These are phyloP conservation scores for Botrytis pseudocinerea DNA, from an alignment of 2,329 filamentous ascomycete species.

Conservation along the genomic window DNA sequence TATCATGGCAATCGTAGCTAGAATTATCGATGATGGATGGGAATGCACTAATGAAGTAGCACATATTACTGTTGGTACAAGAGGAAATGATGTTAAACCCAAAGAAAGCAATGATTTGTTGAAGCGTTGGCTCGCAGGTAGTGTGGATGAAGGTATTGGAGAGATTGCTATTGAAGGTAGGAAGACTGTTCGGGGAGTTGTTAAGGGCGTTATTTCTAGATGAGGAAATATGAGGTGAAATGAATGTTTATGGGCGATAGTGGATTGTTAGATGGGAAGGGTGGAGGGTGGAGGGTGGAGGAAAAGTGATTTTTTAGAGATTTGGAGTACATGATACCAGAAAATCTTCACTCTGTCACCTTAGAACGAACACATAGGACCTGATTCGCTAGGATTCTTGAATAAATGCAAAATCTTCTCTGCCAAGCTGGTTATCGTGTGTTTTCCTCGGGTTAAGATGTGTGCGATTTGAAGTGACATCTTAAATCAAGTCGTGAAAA, in stretches of 20 bases:
- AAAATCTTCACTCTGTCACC: constrained; percentile 1
- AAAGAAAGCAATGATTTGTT: constrained; percentile 91
- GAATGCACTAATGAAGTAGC: constrained; percentile 75
- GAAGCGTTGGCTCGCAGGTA: constrained; percentile 67
- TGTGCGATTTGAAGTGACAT: not conserved
- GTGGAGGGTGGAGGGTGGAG: not conserved
- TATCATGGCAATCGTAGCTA: constrained; percentile 88
- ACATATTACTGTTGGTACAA: constrained; percentile 89
- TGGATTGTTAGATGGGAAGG: too few relatives aligned
- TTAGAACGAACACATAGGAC: not conserved
- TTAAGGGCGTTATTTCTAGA: constrained; percentile 37
- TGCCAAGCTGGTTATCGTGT: not conserved
- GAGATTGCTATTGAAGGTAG: constrained; percentile 38
- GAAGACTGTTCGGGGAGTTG: constrained; percentile 36
- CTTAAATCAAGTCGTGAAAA: not conserved
- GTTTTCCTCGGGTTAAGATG: not conserved
- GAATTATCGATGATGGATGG: constrained; percentile 65
- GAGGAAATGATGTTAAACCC: constrained; percentile 73
- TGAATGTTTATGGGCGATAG: not conserved
- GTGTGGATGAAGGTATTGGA: constrained; percentile 39
- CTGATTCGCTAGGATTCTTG: not conserved
- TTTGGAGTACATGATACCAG: not conserved
- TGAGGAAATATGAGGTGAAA: constrained; percentile 12
- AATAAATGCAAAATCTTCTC: not conserved
- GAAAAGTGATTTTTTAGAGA: not conserved